phyloP scores from a whole-genome alignment of 2,329 filamentous ascomycete species.

The Cryphonectria radicalis region DNA sequence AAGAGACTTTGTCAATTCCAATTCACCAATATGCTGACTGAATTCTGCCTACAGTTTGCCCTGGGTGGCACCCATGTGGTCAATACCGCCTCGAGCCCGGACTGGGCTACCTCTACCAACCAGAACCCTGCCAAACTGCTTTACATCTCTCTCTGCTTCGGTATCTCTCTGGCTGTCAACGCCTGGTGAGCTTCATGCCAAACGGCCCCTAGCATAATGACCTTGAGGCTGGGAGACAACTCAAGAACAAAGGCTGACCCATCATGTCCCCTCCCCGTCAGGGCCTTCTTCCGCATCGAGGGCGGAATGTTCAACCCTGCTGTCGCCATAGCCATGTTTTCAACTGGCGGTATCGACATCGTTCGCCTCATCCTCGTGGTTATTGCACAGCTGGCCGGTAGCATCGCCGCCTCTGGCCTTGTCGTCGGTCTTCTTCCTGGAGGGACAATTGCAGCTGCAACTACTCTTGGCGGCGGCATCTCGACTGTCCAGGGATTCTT shows the following conservation, averaged over 20 bases:
- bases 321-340: slow-evolving; percentile 62
- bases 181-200: slow-evolving; percentile 45
- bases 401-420: slow-evolving; percentile 62
- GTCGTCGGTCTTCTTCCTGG: slow-evolving; percentile 63
- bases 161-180: slow-evolving; percentile 54
- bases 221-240: neutral
- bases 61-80: slow-evolving; percentile 37
- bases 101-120: slow-evolving; percentile 22
- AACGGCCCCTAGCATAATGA: neutral
- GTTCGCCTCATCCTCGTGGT: slow-evolving; percentile 57
- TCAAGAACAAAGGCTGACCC: neutral
- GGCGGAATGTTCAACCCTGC: slow-evolving; percentile 57
- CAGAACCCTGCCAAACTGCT: slow-evolving; percentile 44
- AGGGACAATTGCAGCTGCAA: slow-evolving; percentile 54
- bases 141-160: slow-evolving; percentile 56
- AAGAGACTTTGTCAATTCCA: neutral
- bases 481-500: slow-evolving; percentile 64
- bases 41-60: slow-evolving; percentile 30
- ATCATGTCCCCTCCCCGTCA: neutral
- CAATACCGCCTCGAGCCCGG: slow-evolving; percentile 33
- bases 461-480: slow-evolving; percentile 56
- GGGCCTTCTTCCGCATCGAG: slow-evolving; percentile 57
- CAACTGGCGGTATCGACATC: slow-evolving; percentile 60
- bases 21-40: neutral
- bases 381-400: slow-evolving; percentile 60